Conservation (phyloP, 2,329 filamentous ascomycete genomes). For the Celoporthe dispersa region DNA sequence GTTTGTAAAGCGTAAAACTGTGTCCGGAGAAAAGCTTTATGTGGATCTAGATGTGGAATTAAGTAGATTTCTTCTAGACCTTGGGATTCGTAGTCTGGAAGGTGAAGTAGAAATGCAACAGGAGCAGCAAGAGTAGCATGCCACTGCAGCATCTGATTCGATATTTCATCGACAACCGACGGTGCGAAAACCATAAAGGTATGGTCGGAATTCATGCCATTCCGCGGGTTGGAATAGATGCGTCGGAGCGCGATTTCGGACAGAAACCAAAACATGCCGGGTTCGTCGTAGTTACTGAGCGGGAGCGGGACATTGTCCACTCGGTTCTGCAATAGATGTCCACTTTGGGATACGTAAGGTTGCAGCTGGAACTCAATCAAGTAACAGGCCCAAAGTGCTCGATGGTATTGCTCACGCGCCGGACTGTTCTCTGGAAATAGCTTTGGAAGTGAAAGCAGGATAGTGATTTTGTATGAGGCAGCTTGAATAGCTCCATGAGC, state of each 20-base stretch:
- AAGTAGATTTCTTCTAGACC: background rate
- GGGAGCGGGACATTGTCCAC: slow-evolving; percentile 29
- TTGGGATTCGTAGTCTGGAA: background rate
- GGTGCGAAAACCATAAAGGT: slow-evolving; percentile 30
- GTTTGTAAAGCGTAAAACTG: background rate
- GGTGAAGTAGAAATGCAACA: slow-evolving; percentile 24
- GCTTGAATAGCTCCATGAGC: slow-evolving; percentile 31
- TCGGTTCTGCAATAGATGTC: slow-evolving; percentile 8
- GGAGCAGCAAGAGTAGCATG: slow-evolving; percentile 27
- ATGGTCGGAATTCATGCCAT: slow-evolving; percentile 30
- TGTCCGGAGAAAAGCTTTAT: background rate
- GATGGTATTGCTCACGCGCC: slow-evolving; percentile 29
- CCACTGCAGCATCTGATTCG: slow-evolving; percentile 31
- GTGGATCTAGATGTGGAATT: background rate
- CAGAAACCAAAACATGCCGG: slow-evolving; percentile 34
- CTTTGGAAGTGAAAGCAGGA: slow-evolving; percentile 24
- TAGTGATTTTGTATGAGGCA: slow-evolving; percentile 23
- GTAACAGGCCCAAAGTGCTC: slow-evolving; percentile 35
- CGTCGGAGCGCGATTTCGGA: slow-evolving; percentile 32
- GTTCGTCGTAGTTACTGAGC: slow-evolving; percentile 31
- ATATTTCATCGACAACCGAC: slow-evolving; percentile 30
- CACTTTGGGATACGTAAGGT: slow-evolving; percentile 31
- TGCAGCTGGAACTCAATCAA: slow-evolving; percentile 34
- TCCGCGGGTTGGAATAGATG: slow-evolving; percentile 30
- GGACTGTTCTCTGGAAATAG: slow-evolving; percentile 12